These are phyloP conservation scores for Tetragonia tetragonoides DNA, from an alignment of 148 eudicot genomes.

Conservation along the genomic window DNA sequence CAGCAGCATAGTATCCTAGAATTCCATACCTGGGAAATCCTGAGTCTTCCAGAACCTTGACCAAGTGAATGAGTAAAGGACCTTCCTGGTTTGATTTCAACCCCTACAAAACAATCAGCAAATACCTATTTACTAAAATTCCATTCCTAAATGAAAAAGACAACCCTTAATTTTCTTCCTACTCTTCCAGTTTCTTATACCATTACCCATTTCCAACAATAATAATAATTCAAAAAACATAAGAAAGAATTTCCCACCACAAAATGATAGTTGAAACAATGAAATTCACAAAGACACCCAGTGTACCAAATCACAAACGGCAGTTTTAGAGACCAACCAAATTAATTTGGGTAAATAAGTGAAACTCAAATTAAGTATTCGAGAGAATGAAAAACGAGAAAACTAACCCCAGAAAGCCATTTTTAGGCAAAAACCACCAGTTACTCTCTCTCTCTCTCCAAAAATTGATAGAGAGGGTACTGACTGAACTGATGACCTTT, in stretches of 20 bases:
- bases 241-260: too few relatives aligned
- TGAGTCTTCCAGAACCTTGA: constrained; percentile 47
- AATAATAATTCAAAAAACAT: too few relatives aligned
- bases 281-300: too few relatives aligned
- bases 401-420: constrained; percentile 43
- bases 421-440: not conserved
- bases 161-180: too few relatives aligned
- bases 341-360: too few relatives aligned
- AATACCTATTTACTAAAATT: not conserved
- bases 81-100: constrained; percentile 70
- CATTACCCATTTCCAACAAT: too few relatives aligned
- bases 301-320: not conserved
- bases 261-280: too few relatives aligned
- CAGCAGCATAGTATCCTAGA: too few relatives aligned
- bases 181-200: too few relatives aligned
- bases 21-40: constrained; percentile 62
- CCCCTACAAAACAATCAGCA: constrained; percentile 38
- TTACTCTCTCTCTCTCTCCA: not conserved
- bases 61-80: constrained; percentile 49
- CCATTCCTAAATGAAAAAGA: not conserved
- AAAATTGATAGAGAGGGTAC: not conserved
- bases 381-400: not conserved
- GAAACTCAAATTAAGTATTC: not conserved
- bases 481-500: not conserved
- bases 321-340: not conserved